phyloP scores from a whole-genome alignment of 768 basidiomycete genomes.

The Boletus edulis region DNA sequence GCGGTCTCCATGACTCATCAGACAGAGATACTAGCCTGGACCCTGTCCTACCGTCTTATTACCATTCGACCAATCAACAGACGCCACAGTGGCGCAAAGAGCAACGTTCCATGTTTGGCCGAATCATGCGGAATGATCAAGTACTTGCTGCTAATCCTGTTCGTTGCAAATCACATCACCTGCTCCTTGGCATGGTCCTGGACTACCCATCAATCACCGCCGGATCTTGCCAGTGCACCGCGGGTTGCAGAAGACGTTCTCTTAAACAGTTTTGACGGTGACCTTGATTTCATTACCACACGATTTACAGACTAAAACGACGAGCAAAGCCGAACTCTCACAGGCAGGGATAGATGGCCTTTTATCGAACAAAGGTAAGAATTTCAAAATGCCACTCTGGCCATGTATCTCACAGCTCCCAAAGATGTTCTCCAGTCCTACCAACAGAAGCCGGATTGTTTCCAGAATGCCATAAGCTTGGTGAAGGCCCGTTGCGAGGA shows the following conservation, averaged over 20 bases:
- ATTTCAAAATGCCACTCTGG: slow-evolving; percentile 1
- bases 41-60: neutral
- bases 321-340: slow-evolving; percentile 17
- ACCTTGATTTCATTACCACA: slow-evolving; percentile 7
- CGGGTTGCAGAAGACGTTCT: slow-evolving; percentile 4
- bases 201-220: slow-evolving; percentile 25
- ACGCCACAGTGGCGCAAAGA: neutral
- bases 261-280: slow-evolving; percentile 23
- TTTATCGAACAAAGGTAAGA: slow-evolving; percentile 14
- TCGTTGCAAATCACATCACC: slow-evolving; percentile 10
- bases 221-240: slow-evolving; percentile 8
- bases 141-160: slow-evolving; percentile 7
- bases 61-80: neutral
- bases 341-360: slow-evolving; percentile 18
- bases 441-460: slow-evolving; percentile 57
- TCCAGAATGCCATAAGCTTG: slow-evolving; percentile 48
- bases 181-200: slow-evolving; percentile 28
- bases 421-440: slow-evolving; percentile 44
- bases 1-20: neutral
- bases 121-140: slow-evolving; percentile 7
- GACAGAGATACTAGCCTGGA: neutral
- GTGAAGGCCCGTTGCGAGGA: slow-evolving; percentile 53
- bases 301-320: slow-evolving; percentile 9
- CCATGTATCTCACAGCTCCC: slow-evolving; percentile 8
- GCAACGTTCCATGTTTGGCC: neutral